Percentiles rank a stretch among this genome's conserved stretches.
phyloP scores from a whole-genome alignment of 192 early-diverging fungal genomes.

The Diversispora epigaea region DNA sequence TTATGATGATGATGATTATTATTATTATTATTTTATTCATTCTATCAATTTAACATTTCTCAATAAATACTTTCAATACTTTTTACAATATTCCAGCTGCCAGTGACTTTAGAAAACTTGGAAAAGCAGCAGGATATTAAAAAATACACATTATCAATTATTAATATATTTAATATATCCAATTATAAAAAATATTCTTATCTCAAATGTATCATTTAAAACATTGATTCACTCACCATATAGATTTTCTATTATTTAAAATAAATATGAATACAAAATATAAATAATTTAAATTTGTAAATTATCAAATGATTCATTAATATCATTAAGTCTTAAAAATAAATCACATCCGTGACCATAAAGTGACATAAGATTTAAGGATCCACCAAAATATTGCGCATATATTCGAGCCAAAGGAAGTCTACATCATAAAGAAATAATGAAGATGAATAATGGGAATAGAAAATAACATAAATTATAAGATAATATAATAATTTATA shows the following conservation, averaged over 20 bases:
- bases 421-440: neutral
- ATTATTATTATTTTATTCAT: neutral
- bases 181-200: no score
- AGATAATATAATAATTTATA: no score
- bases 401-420: conserved; percentile 86
- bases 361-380: conserved; percentile 78
- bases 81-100: no score
- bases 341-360: conserved; percentile 91
- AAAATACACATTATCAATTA: neutral
- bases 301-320: conserved; percentile 60
- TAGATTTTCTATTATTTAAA: no score
- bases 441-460: no score
- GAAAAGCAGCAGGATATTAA: conserved; percentile 2
- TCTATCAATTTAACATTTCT: neutral
- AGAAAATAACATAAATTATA: no score
- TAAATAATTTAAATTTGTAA: conserved; percentile 51
- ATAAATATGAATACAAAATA: neutral
- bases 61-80: neutral
- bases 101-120: conserved; percentile 1
- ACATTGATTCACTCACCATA: no score
- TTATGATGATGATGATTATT: neutral
- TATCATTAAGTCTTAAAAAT: conserved; percentile 85
- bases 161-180: no score
- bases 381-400: conserved; percentile 92
- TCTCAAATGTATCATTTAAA: no score